Conservation (phyloP, 495 filamentous ascomycete species). For the Choiromyces venosus region DNA sequence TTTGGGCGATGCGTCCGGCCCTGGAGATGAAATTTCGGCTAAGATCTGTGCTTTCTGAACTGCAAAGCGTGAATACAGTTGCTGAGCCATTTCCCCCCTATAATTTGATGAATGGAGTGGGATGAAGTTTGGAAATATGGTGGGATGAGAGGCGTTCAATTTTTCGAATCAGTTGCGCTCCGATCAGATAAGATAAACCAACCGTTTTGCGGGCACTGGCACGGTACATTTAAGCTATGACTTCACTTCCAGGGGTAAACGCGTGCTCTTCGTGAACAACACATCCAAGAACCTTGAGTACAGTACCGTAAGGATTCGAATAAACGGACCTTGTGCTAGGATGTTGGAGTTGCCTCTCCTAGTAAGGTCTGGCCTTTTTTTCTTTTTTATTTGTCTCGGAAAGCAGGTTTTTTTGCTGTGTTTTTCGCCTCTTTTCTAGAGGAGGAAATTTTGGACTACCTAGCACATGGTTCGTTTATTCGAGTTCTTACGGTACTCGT, state of each 20-base stretch:
- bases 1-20: conserved; percentile 60
- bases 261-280: neutral
- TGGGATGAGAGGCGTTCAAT: neutral
- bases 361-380: no score
- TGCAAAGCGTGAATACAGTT: conserved; percentile 16
- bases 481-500: no score
- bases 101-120: neutral
- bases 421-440: no score
- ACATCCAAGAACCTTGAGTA: neutral
- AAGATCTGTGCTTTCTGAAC: conserved; percentile 29
- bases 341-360: no score
- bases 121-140: neutral
- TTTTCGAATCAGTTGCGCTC: neutral
- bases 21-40: conserved; percentile 20
- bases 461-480: no score
- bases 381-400: no score
- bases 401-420: no score
- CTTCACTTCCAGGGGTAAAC: conserved; percentile 32
- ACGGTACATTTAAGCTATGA: conserved; percentile 1
- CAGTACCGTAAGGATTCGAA: no score
- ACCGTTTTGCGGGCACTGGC: neutral
- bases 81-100: conserved; percentile 15
- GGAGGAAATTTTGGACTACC: no score
- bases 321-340: no score
- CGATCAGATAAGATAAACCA: conserved; percentile 22